Evolutionary conservation across 225 moss, liverwort and hornwort genomes (phyloP), one percentile per base, ranked within the genome.

Genomic region (Climacium dendroides): DNA sequence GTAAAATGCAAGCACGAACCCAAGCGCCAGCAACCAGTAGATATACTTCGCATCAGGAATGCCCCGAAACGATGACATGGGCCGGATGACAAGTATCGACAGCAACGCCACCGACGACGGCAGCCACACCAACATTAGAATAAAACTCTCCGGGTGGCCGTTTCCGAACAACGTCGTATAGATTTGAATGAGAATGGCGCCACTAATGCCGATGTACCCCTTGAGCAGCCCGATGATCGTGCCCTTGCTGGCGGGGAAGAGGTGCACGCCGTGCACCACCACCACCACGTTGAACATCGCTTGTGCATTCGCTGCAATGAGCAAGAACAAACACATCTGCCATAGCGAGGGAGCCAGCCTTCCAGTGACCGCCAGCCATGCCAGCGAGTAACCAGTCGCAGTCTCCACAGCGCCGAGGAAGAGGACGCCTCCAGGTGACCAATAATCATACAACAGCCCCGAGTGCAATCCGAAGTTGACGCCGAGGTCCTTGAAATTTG

Each of bases 201-300:
- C 95, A 88, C 98, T 98, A 69, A 97, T 87, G 48, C 97, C 97
- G 58, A 98, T 94, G 83, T 92, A 96, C 4, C 97, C 97, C 78
- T 97, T 98, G 57, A 98, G 83, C 7, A 98, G 90, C 35, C 92
- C 94, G 50, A 96, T 95, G 22, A 98, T 86, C 4, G 92, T 79
- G 22, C 96, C 98, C 59, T 97, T 94, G 66, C 90, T 91, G 53
- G 88, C 85, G 3, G 96, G 91, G 85, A 98, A 98, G 86, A 96
- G 96, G 52, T 96, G 90, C 85, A 98, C 90, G 50, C 91, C 80
- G 5, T 96, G 94, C 50, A 95, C 95, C 54, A 97, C 20, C 10
- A 91, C 91, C 1, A 57, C 88, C 6, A 88, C 85, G 67, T 89
- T 85, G 4, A 93, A 82, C 93, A 93, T 93, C 1, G 94, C 78